These are phyloP conservation scores for Zoysia pacifica DNA, from an alignment of 176 grass and related monocot species.

Conservation along the genomic window DNA sequence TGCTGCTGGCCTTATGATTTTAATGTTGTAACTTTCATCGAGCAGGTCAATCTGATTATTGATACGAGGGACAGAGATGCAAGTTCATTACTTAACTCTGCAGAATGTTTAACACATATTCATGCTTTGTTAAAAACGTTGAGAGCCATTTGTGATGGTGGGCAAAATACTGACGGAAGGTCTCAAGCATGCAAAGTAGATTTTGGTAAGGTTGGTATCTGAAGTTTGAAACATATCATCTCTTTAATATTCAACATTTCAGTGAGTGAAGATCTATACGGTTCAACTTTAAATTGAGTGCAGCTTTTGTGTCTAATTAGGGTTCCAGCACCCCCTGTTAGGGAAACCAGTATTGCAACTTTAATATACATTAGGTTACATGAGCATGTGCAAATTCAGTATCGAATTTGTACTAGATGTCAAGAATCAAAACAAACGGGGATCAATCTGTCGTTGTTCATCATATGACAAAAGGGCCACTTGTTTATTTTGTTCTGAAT, in stretches of 20 bases:
- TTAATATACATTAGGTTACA: no score
- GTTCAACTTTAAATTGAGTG: background rate
- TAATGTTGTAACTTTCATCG: conserved; percentile 29
- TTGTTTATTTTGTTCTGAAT: no score
- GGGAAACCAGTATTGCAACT: no score
- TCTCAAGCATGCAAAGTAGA: conserved; percentile 31
- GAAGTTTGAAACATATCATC: background rate
- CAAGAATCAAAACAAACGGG: no score
- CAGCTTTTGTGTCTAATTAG: no score
- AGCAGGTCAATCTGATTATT: conserved; percentile 60
- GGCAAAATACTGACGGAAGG: conserved; percentile 43
- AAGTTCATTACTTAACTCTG: conserved; percentile 48
- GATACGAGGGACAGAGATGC: conserved; percentile 52
- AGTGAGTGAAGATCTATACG: background rate
- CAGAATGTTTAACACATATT: conserved; percentile 53
- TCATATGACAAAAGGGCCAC: no score
- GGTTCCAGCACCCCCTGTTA: no score
- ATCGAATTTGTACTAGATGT: no score
- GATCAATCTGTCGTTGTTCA: no score
- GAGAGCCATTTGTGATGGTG: conserved; percentile 35
- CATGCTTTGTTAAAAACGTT: conserved; percentile 61
- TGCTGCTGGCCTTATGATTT: conserved; percentile 29
- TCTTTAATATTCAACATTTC: conserved; percentile 25
- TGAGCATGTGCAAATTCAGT: no score
- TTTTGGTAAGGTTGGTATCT: conserved; percentile 47